Conservation (phyloP, 208 protist genomes). For the Naegleria gruberi region DNA sequence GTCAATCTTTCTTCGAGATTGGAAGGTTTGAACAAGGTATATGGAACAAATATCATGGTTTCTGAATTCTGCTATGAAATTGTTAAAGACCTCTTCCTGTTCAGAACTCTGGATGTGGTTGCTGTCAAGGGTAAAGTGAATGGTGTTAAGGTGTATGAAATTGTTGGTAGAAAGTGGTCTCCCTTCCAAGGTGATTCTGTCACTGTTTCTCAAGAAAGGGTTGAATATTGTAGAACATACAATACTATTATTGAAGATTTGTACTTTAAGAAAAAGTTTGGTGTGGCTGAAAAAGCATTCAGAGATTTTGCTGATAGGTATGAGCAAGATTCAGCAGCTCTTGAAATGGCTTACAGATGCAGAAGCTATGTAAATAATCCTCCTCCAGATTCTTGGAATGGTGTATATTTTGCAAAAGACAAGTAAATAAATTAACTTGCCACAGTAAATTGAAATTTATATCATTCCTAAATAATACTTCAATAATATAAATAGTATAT, state of each 20-base stretch:
- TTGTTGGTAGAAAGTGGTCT: neutral
- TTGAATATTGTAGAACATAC: neutral
- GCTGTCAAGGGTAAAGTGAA: neutral
- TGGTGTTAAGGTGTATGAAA: neutral
- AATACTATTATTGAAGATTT: neutral
- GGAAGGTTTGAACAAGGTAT: constrained; percentile 8
- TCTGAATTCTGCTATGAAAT: neutral
- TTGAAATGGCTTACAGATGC: neutral
- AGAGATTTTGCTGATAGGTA: neutral
- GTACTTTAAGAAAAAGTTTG: neutral
- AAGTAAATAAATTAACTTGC: too few species aligned
- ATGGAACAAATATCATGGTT: constrained; percentile 7
- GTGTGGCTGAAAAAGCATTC: neutral
- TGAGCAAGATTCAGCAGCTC: neutral
- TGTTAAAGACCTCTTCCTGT: neutral
- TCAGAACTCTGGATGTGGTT: neutral
- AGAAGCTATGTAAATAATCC: neutral
- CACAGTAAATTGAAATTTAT: too few species aligned
- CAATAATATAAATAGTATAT: too few species aligned
- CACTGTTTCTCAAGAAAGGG: neutral
- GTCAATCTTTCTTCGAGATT: constrained; percentile 1
- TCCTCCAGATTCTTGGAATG: neutral
- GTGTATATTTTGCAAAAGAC: neutral
- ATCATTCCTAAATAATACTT: too few species aligned
- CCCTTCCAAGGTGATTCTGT: neutral